These are phyloP conservation scores for Scutellaria galericulata DNA, from an alignment of 257 asterid species.

Conservation along the genomic window DNA sequence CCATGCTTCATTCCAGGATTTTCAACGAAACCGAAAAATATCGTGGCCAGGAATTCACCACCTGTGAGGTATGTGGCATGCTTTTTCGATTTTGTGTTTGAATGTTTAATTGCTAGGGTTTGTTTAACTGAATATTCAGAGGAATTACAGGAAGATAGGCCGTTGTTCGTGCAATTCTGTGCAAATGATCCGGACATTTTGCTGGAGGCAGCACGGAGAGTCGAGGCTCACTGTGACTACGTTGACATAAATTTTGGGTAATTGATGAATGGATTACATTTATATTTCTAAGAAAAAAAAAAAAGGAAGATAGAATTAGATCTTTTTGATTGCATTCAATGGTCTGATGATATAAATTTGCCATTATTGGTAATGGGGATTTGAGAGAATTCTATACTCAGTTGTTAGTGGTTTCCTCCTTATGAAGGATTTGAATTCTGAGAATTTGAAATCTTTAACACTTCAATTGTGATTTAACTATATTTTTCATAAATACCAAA, in stretches of 20 bases:
- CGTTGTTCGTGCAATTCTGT: conserved; percentile 94
- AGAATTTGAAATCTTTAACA: not conserved
- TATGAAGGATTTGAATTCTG: not conserved
- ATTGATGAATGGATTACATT: conserved; percentile 15
- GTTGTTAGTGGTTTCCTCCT: not conserved
- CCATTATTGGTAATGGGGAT: conserved; percentile 10
- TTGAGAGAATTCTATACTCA: not conserved
- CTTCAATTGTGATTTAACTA: not conserved
- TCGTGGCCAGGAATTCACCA: conserved; percentile 81
- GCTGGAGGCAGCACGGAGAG: conserved; percentile 88
- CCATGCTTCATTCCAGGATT: conserved; percentile 94
- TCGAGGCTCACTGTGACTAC: conserved; percentile 83
- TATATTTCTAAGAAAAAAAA: not conserved
- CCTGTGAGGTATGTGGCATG: conserved; percentile 66
- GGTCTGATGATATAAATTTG: not conserved
- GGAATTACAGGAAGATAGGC: conserved; percentile 84
- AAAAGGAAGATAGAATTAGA: not conserved
- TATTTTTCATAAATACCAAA: not conserved
- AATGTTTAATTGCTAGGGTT: conserved; percentile 2
- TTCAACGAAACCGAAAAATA: conserved; percentile 77
- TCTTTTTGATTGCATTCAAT: not conserved
- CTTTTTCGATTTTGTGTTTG: not conserved
- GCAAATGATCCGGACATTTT: conserved; percentile 90
- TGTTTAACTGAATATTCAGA: conserved; percentile 10
- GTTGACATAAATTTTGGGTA: conserved; percentile 97